phyloP scores from a whole-genome alignment of 257 asterid species.

The Gynochthodes officinalis region DNA sequence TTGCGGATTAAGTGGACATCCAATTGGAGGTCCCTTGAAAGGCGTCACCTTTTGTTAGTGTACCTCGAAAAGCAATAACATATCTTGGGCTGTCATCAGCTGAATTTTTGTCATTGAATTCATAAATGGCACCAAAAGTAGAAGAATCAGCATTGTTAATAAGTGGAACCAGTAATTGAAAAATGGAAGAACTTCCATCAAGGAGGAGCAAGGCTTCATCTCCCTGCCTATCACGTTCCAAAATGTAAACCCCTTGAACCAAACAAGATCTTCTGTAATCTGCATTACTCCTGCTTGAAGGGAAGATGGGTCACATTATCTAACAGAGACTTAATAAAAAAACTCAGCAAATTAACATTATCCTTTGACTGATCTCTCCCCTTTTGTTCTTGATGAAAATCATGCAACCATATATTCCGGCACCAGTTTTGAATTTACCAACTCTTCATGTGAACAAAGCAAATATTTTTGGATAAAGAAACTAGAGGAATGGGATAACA shows the following conservation, averaged over 20 bases:
- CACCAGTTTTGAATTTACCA: background rate
- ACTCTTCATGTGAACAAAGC: background rate
- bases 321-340: background rate
- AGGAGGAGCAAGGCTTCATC: conserved; percentile 72
- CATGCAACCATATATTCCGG: background rate
- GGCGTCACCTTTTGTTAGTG: conserved; percentile 73
- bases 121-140: conserved; percentile 73
- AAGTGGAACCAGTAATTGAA: conserved; percentile 50
- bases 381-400: background rate
- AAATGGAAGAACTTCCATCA: conserved; percentile 80
- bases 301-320: background rate
- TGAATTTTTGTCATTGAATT: conserved; percentile 26
- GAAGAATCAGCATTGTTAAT: conserved; percentile 70
- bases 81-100: conserved; percentile 39
- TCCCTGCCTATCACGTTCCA: conserved; percentile 80
- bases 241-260: conserved; percentile 77
- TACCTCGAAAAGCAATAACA: conserved; percentile 80
- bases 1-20: conserved; percentile 60
- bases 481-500: background rate
- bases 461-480: background rate
- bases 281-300: conserved; percentile 54
- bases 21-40: conserved; percentile 58
- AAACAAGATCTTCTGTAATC: conserved; percentile 63
- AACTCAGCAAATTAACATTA: background rate
- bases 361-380: background rate